Conservation (phyloP, 768 basidiomycete species). For the Kwoniella heveanensis region DNA sequence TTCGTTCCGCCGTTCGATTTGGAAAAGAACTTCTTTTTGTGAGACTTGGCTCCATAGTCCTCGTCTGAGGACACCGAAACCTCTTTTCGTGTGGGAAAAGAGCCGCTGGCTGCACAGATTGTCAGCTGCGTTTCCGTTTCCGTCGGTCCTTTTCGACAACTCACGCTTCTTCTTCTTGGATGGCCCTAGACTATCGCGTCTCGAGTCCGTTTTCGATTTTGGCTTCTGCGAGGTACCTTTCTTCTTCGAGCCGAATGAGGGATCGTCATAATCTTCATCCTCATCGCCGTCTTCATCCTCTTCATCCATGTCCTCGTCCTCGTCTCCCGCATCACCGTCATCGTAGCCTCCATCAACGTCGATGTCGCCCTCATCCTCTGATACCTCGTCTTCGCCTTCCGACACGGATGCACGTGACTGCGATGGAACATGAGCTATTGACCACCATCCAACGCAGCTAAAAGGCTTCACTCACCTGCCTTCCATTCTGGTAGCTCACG, state of each 20-base stretch:
- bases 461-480: background rate
- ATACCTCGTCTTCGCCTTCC: constrained; percentile 31
- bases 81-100: constrained; percentile 40
- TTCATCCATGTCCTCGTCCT: constrained; percentile 35
- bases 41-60: constrained; percentile 49
- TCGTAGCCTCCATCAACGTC: constrained; percentile 29
- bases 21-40: constrained; percentile 44
- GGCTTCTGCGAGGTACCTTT: constrained; percentile 18
- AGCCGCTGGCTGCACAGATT: constrained; percentile 22
- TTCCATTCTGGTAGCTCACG: constrained; percentile 5
- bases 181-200: constrained; percentile 14
- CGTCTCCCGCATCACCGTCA: constrained; percentile 30
- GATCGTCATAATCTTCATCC: constrained; percentile 41
- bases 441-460: background rate
- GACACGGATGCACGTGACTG: constrained; percentile 11
- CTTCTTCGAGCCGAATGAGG: constrained; percentile 33
- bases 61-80: constrained; percentile 45
- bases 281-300: constrained; percentile 38
- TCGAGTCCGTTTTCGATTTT: constrained; percentile 11
- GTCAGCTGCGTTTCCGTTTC: no score
- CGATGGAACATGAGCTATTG: background rate
- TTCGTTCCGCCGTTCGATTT: constrained; percentile 22
- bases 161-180: constrained; percentile 33
- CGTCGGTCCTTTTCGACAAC: no score
- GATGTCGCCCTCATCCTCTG: constrained; percentile 14